Evolutionary conservation across 257 asterid species (phyloP), one percentile per base, ranked within the genome.

Genomic region (Solanum medicagineum): DNA sequence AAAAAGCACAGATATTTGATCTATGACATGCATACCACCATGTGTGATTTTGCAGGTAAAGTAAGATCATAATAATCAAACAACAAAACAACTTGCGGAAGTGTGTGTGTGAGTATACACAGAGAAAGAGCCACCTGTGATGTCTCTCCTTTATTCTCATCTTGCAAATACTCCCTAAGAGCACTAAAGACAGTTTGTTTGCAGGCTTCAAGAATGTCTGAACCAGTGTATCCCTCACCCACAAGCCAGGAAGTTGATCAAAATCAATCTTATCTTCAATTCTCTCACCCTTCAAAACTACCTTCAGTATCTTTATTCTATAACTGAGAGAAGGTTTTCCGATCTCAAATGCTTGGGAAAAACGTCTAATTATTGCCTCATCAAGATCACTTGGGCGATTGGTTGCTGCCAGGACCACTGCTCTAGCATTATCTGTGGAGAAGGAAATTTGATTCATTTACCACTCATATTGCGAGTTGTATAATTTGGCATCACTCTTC

Each of bases 191-290:
- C 84, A 17, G 85, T 87, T 84, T 84, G 83, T 49, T 87, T 87
- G 70, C 87, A 84, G 53, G 79, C 83, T 71, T 87, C 89, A 11
- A 84, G 83, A 84, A 87, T 57, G 57, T 84, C 86, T 29, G 84
- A 87, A 49, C 89, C 89, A 66, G 81, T 84, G 81, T 80, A 87
- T 32, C 89, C 89, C 68, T 87, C 87, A 57, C 89, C n/a, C n/a
- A 84, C 70, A 84, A 42, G 56, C 36, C 73, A 77, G 89, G 87
- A 80, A 87, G 66, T 36, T 29, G 26, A 55, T 84, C 85, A 62
- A 80, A 68, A 59, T 85, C 84, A 47, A 87, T 71, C 68, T 59
- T 68, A 20, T 84, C 51, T 59, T 87, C 81, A 3, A 84, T 63
- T 42, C 55, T 85, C 81, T 87, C 87, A 62, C 80, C 86, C 85